Percentiles rank a stretch among this genome's conserved stretches.
phyloP scores from a whole-genome alignment of 116 monocot genomes.

The Phalaenopsis hybrid region DNA sequence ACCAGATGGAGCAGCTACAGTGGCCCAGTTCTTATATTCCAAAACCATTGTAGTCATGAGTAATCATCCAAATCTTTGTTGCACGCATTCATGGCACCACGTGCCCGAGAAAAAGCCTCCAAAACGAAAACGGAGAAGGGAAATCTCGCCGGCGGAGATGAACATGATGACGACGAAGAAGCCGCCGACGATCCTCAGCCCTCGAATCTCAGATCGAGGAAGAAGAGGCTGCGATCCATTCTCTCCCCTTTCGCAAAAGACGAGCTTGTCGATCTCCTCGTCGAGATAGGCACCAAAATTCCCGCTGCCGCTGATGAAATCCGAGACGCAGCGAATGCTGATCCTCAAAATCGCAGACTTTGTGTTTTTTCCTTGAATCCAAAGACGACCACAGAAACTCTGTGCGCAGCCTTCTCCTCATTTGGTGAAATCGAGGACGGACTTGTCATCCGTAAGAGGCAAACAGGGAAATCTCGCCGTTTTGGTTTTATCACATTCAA shows the following conservation, averaged over 20 bases:
- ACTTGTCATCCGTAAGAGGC: slow-evolving; percentile 36
- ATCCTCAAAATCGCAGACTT: slow-evolving; percentile 54
- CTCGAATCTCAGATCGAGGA: neutral
- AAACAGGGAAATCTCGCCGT: slow-evolving; percentile 48
- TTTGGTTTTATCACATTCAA: slow-evolving; percentile 48
- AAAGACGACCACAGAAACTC: slow-evolving; percentile 54
- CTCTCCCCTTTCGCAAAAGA: slow-evolving; percentile 35
- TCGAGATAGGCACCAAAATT: slow-evolving; percentile 33
- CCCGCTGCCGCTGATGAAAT: slow-evolving; percentile 46
- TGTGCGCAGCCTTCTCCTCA: slow-evolving; percentile 36
- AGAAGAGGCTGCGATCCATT: slow-evolving; percentile 16
- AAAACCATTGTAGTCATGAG: no score
- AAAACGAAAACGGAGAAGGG: slow-evolving; percentile 23
- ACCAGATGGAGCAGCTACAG: no score
- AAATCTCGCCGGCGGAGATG: slow-evolving; percentile 8
- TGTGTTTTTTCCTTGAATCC: slow-evolving; percentile 44
- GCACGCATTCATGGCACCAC: neutral
- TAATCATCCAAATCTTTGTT: neutral
- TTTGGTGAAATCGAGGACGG: slow-evolving; percentile 59
- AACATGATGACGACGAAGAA: no score
- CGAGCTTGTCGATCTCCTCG: slow-evolving; percentile 43
- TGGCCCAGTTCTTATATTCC: no score
- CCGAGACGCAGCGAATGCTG: slow-evolving; percentile 32
- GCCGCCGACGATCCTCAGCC: neutral
- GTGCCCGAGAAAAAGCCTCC: neutral